phyloP scores from a whole-genome alignment of 2,329 filamentous ascomycete species.

The Tolypocladium amazonense region DNA sequence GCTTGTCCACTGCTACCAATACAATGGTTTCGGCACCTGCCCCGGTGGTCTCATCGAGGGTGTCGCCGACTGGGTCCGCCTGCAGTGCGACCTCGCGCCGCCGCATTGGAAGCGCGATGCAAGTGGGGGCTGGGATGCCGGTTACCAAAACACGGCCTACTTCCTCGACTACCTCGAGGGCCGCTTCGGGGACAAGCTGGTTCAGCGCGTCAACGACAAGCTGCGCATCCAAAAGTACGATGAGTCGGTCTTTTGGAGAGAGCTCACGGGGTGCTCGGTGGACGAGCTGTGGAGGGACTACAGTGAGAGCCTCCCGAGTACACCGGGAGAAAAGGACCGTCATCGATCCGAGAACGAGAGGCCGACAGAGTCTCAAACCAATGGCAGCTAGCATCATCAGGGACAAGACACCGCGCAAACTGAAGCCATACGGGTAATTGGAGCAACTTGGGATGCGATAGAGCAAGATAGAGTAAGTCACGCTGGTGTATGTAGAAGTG shows the following conservation, averaged over 20 bases:
- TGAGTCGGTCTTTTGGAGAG: slow-evolving; percentile 55
- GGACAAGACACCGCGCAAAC: not conserved
- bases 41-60: slow-evolving; percentile 81
- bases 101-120: slow-evolving; percentile 68
- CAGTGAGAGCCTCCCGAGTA: slow-evolving; percentile 19
- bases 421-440: not conserved
- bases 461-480: not conserved
- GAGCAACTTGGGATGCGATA: not conserved
- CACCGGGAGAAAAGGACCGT: not conserved
- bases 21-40: slow-evolving; percentile 50
- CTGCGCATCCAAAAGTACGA: slow-evolving; percentile 54
- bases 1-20: slow-evolving; percentile 91
- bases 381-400: not conserved
- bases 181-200: slow-evolving; percentile 47
- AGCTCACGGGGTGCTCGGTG: slow-evolving; percentile 56
- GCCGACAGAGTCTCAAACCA: not conserved
- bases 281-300: slow-evolving; percentile 69
- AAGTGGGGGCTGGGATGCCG: slow-evolving; percentile 65
- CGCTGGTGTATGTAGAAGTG: not conserved
- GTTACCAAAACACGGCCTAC: slow-evolving; percentile 85
- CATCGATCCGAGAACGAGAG: too few species aligned
- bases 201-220: slow-evolving; percentile 56
- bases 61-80: slow-evolving; percentile 83
- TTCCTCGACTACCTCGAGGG: slow-evolving; percentile 80
- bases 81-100: slow-evolving; percentile 61